Base-by-base conservation (phyloP, 2,329 filamentous ascomycete genomes). In the Fonsecaea multimorphosa region DNA sequence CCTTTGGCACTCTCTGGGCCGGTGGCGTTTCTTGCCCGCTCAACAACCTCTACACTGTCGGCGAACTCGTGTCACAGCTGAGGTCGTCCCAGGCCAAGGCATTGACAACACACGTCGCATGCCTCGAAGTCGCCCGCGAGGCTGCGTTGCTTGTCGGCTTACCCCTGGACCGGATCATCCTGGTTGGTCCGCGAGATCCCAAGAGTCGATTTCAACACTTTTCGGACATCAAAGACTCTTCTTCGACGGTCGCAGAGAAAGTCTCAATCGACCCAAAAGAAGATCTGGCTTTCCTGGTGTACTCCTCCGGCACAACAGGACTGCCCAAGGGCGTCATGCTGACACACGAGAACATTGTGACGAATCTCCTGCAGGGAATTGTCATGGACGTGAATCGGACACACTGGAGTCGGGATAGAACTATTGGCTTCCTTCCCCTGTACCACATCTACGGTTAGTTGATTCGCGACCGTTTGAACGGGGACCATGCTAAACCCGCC, bases 271-370 rank as follows among this genome's bases (percentile, higher is more conserved):
- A 91, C 58, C 86, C 91, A 0, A 83, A 84, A 52, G 88, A 87
- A 64, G 92, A 96, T 75, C 76, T 94, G 22, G 89, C 91, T 0
- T 96, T 95, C 74, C 78, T 97, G 65, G 91, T 96, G 0, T 97
- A 96, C 77, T 92, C 89, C 57, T 93, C 89, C 4, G 94, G 94
- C 5, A 98, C 94, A 0, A 97, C 94, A 0, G 93, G 94, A 1
- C 80, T 93, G 57, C 93, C 93, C 0, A 97, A 97, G 78, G 94
- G 93, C 12, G 94, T 97, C 14, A 91, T 92, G 86, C 82, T 97
- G 38, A 90, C 87, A 8, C 94, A 98, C 77, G 77, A 80, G 68
- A 97, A 97, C 76, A 87, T 97, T 62, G 85, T 96, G 11, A 81
- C 91, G 63, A 96, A 96, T 76, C 75, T 87, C 6, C 70, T 85